Base-by-base conservation (phyloP, 2,329 filamentous ascomycete genomes). In the Fusarium mundagurra region DNA sequence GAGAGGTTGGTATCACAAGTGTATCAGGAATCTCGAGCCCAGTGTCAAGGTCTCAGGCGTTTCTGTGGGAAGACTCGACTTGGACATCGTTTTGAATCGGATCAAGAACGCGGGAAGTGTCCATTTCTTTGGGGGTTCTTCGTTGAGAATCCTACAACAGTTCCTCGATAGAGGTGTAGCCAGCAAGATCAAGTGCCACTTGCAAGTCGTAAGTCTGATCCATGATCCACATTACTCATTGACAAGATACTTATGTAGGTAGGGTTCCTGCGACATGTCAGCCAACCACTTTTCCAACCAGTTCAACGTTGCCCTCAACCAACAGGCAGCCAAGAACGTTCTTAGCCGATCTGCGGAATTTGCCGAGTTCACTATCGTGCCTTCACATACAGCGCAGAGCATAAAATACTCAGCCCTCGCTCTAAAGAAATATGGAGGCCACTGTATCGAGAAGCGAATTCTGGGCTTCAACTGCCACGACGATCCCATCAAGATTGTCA, bases 391-490 rank as follows among this genome's bases (percentile, higher is more conserved):
- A 31, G 76, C 76, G 13, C 74, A 77, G 55, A 69, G 65, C 39
- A 71, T 77, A 39, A 74, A 76, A 24, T 78, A 78, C 58, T 69
- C 68, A 13, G 44, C 69, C 22, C 24, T 59, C 9, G 74, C 73
- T 7, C 55, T 78, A 22, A 61, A 64, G 27, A 34, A 64, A 10
- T 27, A 65, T 9, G 74, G 76, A 43, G 72, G 73, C 1, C 45
- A 63, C 20, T 67, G 60, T 12, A 38, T 78, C 33, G 76, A 72
- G 48, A 76, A 65, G 20, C 55, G 75, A 31, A 66, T 77, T 18
- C 53, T 78, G 3, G 76, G 76, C 22, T 78, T 78, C 57, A 78
- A 78, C 73, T 77, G 74, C 33, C 72, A 65, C 18, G 74, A 71
- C 33, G 71, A 77, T 2, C 74, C 76, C 11, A 36, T 66, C 9